Conservation (phyloP, 148 eudicot genomes). For the Vaccinium corymbosum region DNA sequence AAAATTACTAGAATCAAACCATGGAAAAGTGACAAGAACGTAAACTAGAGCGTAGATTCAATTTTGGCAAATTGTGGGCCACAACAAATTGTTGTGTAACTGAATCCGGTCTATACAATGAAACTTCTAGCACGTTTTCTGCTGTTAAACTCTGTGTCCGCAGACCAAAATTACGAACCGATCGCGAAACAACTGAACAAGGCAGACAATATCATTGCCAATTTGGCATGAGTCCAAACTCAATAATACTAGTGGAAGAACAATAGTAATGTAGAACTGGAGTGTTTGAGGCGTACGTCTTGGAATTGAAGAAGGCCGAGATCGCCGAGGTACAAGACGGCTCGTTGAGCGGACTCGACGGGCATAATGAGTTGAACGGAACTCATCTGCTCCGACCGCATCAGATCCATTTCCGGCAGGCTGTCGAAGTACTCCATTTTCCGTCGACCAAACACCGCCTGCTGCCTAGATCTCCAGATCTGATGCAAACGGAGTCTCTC, state of each 20-base stretch:
- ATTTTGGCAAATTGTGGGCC: neutral
- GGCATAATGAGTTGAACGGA: conserved; percentile 86
- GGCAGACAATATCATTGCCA: neutral
- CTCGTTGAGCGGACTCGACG: conserved; percentile 95
- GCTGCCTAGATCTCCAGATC: neutral
- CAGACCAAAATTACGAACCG: no score
- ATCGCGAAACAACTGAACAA: neutral
- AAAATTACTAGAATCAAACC: neutral
- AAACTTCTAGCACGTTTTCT: neutral
- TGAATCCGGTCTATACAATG: neutral
- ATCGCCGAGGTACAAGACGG: conserved; percentile 82
- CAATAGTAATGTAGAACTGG: neutral
- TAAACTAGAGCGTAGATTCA: neutral
- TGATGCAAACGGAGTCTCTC: neutral
- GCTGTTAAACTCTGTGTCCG: neutral
- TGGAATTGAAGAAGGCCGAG: conserved; percentile 93
- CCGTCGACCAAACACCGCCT: conserved; percentile 31
- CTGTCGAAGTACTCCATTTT: conserved; percentile 71
- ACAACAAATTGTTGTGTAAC: neutral
- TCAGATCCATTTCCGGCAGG: conserved; percentile 90
- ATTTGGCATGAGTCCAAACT: neutral
- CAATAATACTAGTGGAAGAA: no score
- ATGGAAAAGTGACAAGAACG: neutral
- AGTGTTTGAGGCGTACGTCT: conserved; percentile 44
- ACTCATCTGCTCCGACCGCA: conserved; percentile 96